phyloP scores from a whole-genome alignment of 306 rosid species.

The Ziziphus jujuba region DNA sequence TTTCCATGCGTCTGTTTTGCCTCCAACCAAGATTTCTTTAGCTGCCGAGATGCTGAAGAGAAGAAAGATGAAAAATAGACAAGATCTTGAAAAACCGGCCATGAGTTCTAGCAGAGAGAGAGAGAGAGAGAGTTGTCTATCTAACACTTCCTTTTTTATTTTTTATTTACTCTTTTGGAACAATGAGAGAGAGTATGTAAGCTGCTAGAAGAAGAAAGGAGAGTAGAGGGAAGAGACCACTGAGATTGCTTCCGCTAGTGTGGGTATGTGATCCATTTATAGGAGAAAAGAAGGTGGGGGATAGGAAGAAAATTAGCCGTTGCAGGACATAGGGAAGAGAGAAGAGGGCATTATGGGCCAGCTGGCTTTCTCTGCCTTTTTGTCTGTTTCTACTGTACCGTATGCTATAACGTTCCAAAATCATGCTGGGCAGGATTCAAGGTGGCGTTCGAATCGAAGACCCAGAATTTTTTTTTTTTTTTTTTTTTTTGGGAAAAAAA shows the following conservation, averaged over 20 bases:
- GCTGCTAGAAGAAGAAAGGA: neutral
- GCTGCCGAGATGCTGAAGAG: conserved; percentile 58
- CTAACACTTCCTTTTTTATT: too few relatives aligned
- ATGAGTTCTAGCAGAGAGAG: conserved; percentile 14
- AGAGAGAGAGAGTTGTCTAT: too few relatives aligned
- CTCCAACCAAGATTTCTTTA: conserved; percentile 69
- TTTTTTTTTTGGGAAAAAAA: neutral
- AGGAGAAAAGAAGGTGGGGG: neutral
- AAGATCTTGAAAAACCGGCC: conserved; percentile 44
- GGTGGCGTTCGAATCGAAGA: too few relatives aligned
- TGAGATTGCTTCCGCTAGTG: neutral
- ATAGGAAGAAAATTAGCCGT: conserved; percentile 65
- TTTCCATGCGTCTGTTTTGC: conserved; percentile 65
- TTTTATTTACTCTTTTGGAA: too few relatives aligned
- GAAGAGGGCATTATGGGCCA: neutral
- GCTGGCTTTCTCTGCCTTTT: neutral
- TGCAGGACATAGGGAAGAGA: conserved; percentile 29
- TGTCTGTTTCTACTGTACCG: neutral
- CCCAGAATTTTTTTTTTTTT: too few relatives aligned
- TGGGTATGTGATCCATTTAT: conserved; percentile 33
- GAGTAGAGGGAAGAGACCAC: neutral
- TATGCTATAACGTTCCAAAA: neutral
- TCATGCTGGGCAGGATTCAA: too few relatives aligned
- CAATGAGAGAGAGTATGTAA: neutral
- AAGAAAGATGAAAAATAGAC: conserved; percentile 28